Base-by-base conservation (phyloP, 2,329 filamentous ascomycete genomes). In the Elsinoe perseae region DNA sequence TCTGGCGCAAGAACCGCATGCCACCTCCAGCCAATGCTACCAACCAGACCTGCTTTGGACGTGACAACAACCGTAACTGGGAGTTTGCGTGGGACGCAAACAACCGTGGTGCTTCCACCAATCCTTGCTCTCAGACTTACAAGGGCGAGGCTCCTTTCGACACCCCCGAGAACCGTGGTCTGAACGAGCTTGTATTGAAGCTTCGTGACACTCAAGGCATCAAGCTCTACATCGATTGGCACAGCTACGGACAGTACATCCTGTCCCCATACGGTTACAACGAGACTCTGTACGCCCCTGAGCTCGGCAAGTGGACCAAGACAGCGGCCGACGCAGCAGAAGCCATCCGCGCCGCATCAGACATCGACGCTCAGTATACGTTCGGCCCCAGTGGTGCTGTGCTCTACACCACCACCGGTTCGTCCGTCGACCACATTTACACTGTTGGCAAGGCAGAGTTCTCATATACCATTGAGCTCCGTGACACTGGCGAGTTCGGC, bases 1-100 rank as follows among this genome's bases (percentile, higher is more conserved):
- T 84, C 54, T 85, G 82, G 82, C 80, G 80, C 60, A 83, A 83
- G 70, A 83, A 81, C 66, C 75, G 80, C 4, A 73, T 78, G 60
- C 63, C 65, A 3, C 70, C 69, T 32, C 48, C 48, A 52, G 48
- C 48, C 48, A 70, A n/a, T n/a, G 48, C 48, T 36, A 20, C 48
- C 30, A 52, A 52, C 20, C 48, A 52, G 20, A 52, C 48, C 20
- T 52, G 48, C 30, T 52, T 52, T 20, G 48, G 48, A 0, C 67
- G 69, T 8, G 70, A 69, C 18, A 57, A 81, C 64, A 83, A 84
- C 70, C 75, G 81, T 58, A 82, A 82, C 70, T 83, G 80, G 80
- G 66, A 68, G 67, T 60, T 68, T 64, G 69, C 69, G 62, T 83
- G 48, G 48, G 48, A 52, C 18, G 64, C 69, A 38, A 52, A 52